These are phyloP conservation scores for Populus tremula DNA, from an alignment of 345 rosid species.

Conservation along the genomic window DNA sequence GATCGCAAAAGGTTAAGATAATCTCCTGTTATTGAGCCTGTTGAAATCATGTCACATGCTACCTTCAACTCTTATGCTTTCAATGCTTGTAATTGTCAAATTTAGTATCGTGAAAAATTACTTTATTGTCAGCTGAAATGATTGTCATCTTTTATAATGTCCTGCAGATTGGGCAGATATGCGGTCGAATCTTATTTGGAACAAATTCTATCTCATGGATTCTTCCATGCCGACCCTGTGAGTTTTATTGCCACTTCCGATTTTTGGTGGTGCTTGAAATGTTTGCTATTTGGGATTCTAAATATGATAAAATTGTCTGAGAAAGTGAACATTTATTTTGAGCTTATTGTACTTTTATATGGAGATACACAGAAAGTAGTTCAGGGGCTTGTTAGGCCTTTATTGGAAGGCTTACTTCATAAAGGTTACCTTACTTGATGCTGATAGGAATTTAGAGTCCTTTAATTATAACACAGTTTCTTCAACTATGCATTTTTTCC, in stretches of 20 bases:
- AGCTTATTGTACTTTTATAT: background rate
- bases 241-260: slow-evolving; percentile 21
- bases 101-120: slow-evolving; percentile 2
- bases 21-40: background rate
- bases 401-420: background rate
- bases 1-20: slow-evolving; percentile 76
- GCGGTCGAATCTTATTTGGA: slow-evolving; percentile 99
- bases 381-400: background rate
- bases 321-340: background rate
- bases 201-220: slow-evolving; percentile 96
- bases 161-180: slow-evolving; percentile 77
- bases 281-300: background rate
- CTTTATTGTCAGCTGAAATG: slow-evolving; percentile 7
- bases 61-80: slow-evolving; percentile 3
- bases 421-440: background rate
- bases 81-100: background rate
- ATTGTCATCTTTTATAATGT: slow-evolving; percentile 15
- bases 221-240: slow-evolving; percentile 98
- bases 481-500: background rate
- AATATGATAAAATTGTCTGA: background rate
- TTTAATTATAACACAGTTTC: background rate
- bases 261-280: background rate
- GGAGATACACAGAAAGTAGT: background rate
- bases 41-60: slow-evolving; percentile 2
- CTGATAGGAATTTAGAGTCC: background rate